Conservation (phyloP, 73 alveolate species). For the Tetrahymena thermophila region DNA sequence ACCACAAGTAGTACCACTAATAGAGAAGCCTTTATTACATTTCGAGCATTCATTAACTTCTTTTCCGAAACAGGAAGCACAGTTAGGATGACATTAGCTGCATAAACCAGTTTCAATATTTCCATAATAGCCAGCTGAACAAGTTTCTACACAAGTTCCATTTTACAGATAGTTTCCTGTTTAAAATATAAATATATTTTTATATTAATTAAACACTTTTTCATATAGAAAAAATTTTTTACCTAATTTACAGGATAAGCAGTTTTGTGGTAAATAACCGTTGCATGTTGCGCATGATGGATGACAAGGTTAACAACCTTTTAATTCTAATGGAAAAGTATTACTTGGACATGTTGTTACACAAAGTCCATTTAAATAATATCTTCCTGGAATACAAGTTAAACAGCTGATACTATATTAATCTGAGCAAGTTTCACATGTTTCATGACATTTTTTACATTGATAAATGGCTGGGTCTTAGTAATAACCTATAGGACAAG, state of each 20-base stretch:
- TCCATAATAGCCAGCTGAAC: background rate
- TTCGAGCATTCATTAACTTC: background rate
- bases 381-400: background rate
- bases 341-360: background rate
- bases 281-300: background rate
- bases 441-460: background rate
- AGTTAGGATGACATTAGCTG: background rate
- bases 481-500: background rate
- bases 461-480: background rate
- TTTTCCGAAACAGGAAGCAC: background rate
- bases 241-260: background rate
- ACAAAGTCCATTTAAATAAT: background rate
- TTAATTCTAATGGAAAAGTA: background rate
- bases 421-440: background rate
- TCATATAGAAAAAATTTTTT: background rate
- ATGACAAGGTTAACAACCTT: background rate
- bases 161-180: background rate
- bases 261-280: background rate
- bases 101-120: background rate
- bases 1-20: background rate
- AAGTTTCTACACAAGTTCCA: background rate
- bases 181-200: background rate
- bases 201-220: too few relatives aligned
- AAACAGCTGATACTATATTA: background rate
- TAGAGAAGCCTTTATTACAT: background rate